Conservation (phyloP, 768 basidiomycete genomes). For the Mycena albidolilacea region DNA sequence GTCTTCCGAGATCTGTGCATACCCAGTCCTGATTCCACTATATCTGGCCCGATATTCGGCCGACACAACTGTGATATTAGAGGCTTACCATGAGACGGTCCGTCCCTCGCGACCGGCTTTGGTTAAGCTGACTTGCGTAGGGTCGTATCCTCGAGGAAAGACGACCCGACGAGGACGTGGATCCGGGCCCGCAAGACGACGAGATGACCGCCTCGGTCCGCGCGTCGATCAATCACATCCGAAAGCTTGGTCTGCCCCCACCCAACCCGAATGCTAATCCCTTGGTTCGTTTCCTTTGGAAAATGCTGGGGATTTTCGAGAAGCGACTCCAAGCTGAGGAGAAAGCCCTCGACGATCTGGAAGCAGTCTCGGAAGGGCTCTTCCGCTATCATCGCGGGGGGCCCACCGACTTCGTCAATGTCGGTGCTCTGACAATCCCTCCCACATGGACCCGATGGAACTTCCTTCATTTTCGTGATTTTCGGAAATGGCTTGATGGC, state of each 20-base stretch:
- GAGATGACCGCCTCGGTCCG: too few species aligned
- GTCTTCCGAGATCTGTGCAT: conserved; percentile 64
- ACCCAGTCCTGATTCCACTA: conserved; percentile 75
- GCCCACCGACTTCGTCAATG: conserved; percentile 5
- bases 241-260: background rate
- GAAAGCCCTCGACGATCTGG: background rate
- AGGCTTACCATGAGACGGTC: conserved; percentile 50
- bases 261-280: background rate
- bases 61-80: conserved; percentile 46
- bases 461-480: background rate
- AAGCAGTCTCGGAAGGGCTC: background rate
- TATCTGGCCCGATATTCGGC: conserved; percentile 69
- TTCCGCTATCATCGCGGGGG: conserved; percentile 14
- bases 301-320: background rate
- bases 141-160: conserved; percentile 33
- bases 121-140: conserved; percentile 9
- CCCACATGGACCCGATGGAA: conserved; percentile 3
- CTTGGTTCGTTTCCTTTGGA: background rate
- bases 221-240: background rate
- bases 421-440: conserved; percentile 14
- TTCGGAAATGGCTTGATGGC: conserved; percentile 7
- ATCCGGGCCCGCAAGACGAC: too few species aligned
- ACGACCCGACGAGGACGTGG: background rate
- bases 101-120: conserved; percentile 23
- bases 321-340: background rate